A percentile compares a stretch with the other conserved stretches of the same genome.
Conservation (phyloP, 805 yeast species). For the Saccharomyces kudriavzevii region DNA sequence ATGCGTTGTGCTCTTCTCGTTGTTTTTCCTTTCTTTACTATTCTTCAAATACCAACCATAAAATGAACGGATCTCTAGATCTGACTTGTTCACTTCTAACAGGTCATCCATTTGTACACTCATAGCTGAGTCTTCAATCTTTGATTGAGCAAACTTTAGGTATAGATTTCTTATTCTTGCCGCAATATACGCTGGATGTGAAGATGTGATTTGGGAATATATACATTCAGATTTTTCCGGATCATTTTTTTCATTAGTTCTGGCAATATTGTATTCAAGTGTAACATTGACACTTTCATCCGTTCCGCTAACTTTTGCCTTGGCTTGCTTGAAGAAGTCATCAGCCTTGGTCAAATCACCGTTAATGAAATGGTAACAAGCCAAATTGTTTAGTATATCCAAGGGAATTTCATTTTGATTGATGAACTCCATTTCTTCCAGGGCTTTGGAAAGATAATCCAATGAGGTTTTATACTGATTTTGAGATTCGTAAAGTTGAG, state of each 20-base stretch:
- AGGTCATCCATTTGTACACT: constrained; percentile 41
- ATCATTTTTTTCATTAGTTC: constrained; percentile 51
- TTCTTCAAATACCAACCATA: constrained; percentile 80
- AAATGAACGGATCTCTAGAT: constrained; percentile 80
- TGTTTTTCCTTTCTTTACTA: constrained; percentile 34
- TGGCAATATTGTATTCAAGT: constrained; percentile 66
- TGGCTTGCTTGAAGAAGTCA: constrained; percentile 45
- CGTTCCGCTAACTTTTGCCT: constrained; percentile 24
- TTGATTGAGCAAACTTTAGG: constrained; percentile 36
- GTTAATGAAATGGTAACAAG: constrained; percentile 67
- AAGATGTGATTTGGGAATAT: constrained; percentile 50
- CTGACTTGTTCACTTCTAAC: constrained; percentile 45
- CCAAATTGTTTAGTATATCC: constrained; percentile 72
- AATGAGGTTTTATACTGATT: constrained; percentile 59
- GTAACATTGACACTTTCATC: constrained; percentile 33
- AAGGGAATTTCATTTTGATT: constrained; percentile 37
- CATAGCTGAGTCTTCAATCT: constrained; percentile 10
- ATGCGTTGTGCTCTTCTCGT: constrained; percentile 62
- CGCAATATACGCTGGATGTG: constrained; percentile 62
- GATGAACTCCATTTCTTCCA: constrained; percentile 37
- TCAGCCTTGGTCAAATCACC: constrained; percentile 53
- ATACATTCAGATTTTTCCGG: constrained; percentile 17
- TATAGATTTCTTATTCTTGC: constrained; percentile 68
- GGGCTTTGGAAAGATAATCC: constrained; percentile 51
- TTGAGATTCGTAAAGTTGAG: constrained; percentile 59